Base-by-base conservation (phyloP, 352 stramenopile species). In the Globisporangium spinosum region DNA sequence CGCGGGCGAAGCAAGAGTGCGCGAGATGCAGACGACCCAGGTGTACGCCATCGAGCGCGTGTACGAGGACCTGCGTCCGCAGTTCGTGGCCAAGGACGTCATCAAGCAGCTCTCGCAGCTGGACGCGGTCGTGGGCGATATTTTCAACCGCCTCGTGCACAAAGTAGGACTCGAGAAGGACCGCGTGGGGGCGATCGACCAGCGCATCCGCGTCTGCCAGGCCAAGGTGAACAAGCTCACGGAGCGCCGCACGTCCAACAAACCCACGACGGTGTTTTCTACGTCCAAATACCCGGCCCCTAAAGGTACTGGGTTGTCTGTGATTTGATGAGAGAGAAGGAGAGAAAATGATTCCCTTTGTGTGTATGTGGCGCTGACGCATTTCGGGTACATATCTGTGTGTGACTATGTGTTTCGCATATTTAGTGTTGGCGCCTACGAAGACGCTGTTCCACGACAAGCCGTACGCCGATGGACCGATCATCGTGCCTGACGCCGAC, bases 401-500 rank as follows among this genome's bases (percentile, higher is more conserved):
- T 20, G 12, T 45, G 15, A 20, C 3, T 0, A 15, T 45, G 13
- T 20, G 4, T 45, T 45, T 45, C 12, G 3, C 38, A 27, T 45
- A 0, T n/a, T n/a, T 61, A 75, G 73, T 81, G 55, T 64, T 94
- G 25, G 77, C 82, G 47, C 71, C 86, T 32, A 74, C 80, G 22
- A 93, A 89, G 74, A 91, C 84, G 57, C 77, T 96, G 15, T 96
- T 94, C 71, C 70, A 87, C 47, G 88, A 96, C 74, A 96, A 96
- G 40, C 80, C 79, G 63, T 94, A 91, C 68, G 86, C 87, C 1
- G 88, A 96, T 38, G 76, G 80, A 17, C 87, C 88, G 3, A 74
- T 83, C n/a, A 58, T 94, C 8, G 74, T 90, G 17, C 77, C 85
- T 0, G 85, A 94, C 38, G 82, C 77, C 0, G 83, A 91, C 56